These are phyloP conservation scores for Quercus parvula DNA, from an alignment of 306 rosid species.

Conservation along the genomic window DNA sequence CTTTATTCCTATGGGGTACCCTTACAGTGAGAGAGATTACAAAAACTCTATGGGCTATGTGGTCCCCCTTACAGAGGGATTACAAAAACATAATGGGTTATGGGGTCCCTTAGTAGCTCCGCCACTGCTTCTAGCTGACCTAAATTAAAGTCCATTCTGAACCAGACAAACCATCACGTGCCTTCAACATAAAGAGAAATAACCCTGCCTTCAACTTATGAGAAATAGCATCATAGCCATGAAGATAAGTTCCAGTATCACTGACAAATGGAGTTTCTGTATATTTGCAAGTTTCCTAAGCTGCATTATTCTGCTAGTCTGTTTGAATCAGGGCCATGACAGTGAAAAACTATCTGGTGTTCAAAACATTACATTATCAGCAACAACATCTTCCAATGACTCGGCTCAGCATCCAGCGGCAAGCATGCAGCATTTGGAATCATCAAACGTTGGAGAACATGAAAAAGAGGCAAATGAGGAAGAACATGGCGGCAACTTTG, in stretches of 20 bases:
- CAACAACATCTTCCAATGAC: background rate
- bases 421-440: background rate
- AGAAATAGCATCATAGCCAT: constrained; percentile 4
- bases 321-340: constrained; percentile 17
- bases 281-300: constrained; percentile 22
- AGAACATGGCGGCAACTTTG: too few relatives aligned
- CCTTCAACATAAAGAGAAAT: too few relatives aligned
- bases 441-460: background rate
- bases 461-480: background rate
- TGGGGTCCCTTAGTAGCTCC: too few relatives aligned
- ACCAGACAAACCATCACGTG: too few relatives aligned
- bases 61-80: too few relatives aligned
- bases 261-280: constrained; percentile 31
- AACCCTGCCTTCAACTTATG: background rate
- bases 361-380: background rate
- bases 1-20: too few relatives aligned
- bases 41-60: too few relatives aligned
- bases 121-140: too few relatives aligned
- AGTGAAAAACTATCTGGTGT: constrained; percentile 1
- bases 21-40: too few relatives aligned
- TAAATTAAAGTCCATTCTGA: too few relatives aligned
- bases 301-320: constrained; percentile 10
- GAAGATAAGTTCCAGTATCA: constrained; percentile 23
- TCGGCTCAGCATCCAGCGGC: background rate
- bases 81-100: too few relatives aligned